phyloP scores from a whole-genome alignment of 768 basidiomycete genomes.

The Podaxis sp. region DNA sequence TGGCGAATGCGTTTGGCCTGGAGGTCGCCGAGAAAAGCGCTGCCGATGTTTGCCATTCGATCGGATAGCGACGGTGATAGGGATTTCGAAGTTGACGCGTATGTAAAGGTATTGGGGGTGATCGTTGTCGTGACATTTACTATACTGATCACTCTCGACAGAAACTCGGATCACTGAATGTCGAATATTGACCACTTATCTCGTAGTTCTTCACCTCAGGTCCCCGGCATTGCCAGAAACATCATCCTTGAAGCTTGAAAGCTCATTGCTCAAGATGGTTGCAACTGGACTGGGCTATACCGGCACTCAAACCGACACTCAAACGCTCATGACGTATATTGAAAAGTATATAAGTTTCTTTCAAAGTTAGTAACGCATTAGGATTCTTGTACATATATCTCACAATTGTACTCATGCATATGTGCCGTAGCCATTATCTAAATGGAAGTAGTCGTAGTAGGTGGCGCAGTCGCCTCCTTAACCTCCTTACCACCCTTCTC shows the following conservation, averaged over 20 bases:
- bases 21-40: constrained; percentile 78
- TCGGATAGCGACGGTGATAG: neutral
- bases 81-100: neutral
- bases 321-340: no score
- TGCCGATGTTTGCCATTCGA: constrained; percentile 57
- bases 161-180: no score
- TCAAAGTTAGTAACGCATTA: no score
- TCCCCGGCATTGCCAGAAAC: no score
- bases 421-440: neutral
- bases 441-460: neutral
- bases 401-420: neutral
- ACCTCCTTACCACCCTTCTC: neutral
- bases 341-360: no score
- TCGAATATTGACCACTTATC: no score
- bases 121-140: neutral
- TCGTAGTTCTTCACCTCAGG: no score
- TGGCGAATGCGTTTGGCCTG: constrained; percentile 51
- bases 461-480: neutral
- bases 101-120: neutral
- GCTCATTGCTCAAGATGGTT: no score
- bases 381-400: no score
- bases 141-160: neutral
- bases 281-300: no score
- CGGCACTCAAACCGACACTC: no score
- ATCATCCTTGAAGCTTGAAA: no score